These are phyloP conservation scores for Sclerotinia minor DNA, from an alignment of 2,329 filamentous ascomycete species.

Conservation along the genomic window DNA sequence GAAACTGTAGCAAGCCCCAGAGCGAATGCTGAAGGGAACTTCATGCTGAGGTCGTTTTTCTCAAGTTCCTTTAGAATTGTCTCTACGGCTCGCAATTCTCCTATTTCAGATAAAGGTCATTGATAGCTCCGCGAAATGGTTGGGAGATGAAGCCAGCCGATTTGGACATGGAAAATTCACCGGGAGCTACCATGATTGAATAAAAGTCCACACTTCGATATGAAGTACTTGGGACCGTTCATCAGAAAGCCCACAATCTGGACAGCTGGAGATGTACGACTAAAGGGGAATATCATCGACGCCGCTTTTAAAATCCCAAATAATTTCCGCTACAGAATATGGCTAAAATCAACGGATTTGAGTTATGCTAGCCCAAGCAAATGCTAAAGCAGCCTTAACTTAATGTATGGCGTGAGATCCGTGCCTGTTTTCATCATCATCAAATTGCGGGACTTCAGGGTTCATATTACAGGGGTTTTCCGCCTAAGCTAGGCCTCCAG, in stretches of 20 bases:
- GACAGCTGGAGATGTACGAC: not conserved
- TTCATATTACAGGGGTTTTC: not conserved
- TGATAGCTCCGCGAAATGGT: not conserved
- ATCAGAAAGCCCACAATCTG: not conserved
- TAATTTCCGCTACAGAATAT: not conserved
- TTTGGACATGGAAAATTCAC: not conserved
- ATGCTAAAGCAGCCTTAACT: conserved; percentile 17
- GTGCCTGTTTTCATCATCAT: conserved; percentile 20
- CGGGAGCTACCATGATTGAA: not conserved
- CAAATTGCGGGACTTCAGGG: not conserved
- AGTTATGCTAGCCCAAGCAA: not conserved
- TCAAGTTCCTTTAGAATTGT: not conserved
- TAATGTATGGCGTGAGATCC: conserved; percentile 20
- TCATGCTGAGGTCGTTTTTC: conserved; percentile 8
- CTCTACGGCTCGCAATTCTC: not conserved
- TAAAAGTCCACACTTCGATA: conserved; percentile 5
- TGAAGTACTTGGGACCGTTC: not conserved
- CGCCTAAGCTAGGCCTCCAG: too few relatives aligned
- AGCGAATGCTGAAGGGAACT: not conserved
- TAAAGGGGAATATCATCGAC: not conserved
- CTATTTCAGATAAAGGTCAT: not conserved
- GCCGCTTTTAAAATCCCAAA: not conserved
- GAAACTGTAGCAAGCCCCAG: conserved; percentile 27
- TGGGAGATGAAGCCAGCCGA: not conserved
- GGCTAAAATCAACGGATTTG: not conserved